Base-by-base conservation (phyloP, 2,329 filamentous ascomycete genomes). In the Colletotrichum shisoi region DNA sequence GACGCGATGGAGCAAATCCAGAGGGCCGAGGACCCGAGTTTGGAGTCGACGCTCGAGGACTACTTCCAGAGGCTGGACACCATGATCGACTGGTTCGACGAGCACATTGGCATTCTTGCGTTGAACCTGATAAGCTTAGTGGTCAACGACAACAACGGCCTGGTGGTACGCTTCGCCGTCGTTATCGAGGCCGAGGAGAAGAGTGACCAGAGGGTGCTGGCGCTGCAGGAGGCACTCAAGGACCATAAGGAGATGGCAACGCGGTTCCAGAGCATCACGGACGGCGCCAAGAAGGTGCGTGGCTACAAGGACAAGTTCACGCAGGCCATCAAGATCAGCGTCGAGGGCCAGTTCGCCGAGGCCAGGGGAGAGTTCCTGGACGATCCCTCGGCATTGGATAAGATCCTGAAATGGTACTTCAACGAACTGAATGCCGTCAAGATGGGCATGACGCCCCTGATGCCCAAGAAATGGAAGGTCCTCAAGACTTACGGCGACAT, bases 291-390 rank as follows among this genome's bases (percentile, higher is more conserved):
- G 78, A 92, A 93, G 71, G 88, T 96, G 60, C 89, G 94, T 70
- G 95, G 94, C 3, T 99, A 99, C 82, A 99, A 98, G 81, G 92
- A 96, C 73, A 97, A 97, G 76, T 97, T 98, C 76, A 79, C 97
- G 45, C 85, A 91, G 73, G 89, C 91, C 45, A 93, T 97, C 74
- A 86, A 89, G 73, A 82, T 89, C 66, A 89, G 88, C 70, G 91
- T 90, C 7, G 85, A 91, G 74, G 86, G 85, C 51, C 91, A 94
- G 74, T 93, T 97, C 72, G 87, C 88, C 13, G 83, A 87, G 67
- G 86, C 88, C 46, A 87, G 89, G 66, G 86, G 91, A 61, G 86
- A 89, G 53, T 98, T 99, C 77, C 80, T 94, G 60, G 91, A 90
- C 44, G 93, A 98, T 74, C 92, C 95, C 0, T 86, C 89, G 57